Evolutionary conservation across 2,329 filamentous ascomycete genomes (phyloP).

Genomic region (Arthrobotrys iridis): DNA sequence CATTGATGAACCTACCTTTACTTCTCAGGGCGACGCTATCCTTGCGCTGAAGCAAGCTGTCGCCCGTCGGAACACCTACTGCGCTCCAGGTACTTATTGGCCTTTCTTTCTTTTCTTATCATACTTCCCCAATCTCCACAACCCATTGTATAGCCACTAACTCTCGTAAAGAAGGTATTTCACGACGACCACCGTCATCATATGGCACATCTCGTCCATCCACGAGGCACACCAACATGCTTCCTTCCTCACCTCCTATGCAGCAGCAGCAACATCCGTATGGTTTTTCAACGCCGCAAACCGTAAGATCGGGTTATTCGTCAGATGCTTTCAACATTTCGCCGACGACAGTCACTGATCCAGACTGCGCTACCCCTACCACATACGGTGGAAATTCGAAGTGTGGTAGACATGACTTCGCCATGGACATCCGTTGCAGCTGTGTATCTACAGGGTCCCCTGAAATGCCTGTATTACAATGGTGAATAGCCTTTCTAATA

Average conservation of each 20-base stretch:
- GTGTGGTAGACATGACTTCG: slow-evolving; percentile 28
- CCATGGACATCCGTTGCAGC: slow-evolving; percentile 52
- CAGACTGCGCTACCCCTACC: slow-evolving; percentile 45
- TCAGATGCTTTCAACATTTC: slow-evolving; percentile 52
- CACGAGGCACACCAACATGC: slow-evolving; percentile 40
- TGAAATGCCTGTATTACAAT: slow-evolving; percentile 54
- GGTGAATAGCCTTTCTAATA: slow-evolving; percentile 54
- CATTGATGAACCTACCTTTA: slow-evolving; percentile 31
- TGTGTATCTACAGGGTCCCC: slow-evolving; percentile 42
- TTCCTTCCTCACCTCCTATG: slow-evolving; percentile 45
- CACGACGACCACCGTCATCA: slow-evolving; percentile 35
- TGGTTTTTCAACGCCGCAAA: slow-evolving; percentile 46
- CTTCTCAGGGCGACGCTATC: slow-evolving; percentile 45
- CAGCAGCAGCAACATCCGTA: slow-evolving; percentile 31
- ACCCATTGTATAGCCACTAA: not conserved
- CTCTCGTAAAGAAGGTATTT: slow-evolving; percentile 4
- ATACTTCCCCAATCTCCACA: not conserved
- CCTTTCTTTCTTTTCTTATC: not conserved
- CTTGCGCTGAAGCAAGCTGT: slow-evolving; percentile 50
- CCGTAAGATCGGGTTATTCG: slow-evolving; percentile 46
- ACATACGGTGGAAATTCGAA: slow-evolving; percentile 21
- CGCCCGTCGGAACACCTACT: slow-evolving; percentile 42
- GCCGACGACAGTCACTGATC: slow-evolving; percentile 46
- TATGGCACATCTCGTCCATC: slow-evolving; percentile 51
- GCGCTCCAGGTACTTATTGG: slow-evolving; percentile 29